phyloP scores from a whole-genome alignment of 768 basidiomycete species.

The Boletus tomentosulus region DNA sequence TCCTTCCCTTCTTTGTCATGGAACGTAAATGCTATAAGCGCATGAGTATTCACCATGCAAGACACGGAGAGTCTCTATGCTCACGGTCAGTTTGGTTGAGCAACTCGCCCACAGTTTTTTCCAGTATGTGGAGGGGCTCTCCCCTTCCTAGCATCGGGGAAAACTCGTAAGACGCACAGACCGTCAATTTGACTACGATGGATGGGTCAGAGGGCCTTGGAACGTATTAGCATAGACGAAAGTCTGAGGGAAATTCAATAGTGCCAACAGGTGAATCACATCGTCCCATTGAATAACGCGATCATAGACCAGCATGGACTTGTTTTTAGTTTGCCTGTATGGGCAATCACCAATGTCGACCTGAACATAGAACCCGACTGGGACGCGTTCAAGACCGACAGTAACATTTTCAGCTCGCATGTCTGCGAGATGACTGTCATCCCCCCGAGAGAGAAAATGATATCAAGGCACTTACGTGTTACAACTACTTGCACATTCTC shows the following conservation, averaged over 20 bases:
- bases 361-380: conserved; percentile 13
- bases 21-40: background rate
- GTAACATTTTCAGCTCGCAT: conserved; percentile 9
- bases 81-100: background rate
- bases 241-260: background rate
- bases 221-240: background rate
- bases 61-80: background rate
- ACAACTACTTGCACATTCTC: background rate
- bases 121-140: conserved; percentile 1
- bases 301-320: background rate
- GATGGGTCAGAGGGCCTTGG: conserved; percentile 4
- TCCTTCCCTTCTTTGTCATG: background rate
- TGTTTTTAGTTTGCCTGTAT: conserved; percentile 2
- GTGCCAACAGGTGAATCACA: conserved; percentile 4
- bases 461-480: background rate
- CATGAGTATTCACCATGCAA: background rate
- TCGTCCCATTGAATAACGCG: conserved; percentile 12
- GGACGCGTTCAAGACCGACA: conserved; percentile 10
- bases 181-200: background rate
- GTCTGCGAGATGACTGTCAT: background rate
- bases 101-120: background rate
- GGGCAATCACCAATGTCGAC: background rate
- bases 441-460: background rate
- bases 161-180: conserved; percentile 9
- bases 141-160: conserved; percentile 10